Conservation (phyloP, 1,139 yeast species). For the Candida frijolesensis region DNA sequence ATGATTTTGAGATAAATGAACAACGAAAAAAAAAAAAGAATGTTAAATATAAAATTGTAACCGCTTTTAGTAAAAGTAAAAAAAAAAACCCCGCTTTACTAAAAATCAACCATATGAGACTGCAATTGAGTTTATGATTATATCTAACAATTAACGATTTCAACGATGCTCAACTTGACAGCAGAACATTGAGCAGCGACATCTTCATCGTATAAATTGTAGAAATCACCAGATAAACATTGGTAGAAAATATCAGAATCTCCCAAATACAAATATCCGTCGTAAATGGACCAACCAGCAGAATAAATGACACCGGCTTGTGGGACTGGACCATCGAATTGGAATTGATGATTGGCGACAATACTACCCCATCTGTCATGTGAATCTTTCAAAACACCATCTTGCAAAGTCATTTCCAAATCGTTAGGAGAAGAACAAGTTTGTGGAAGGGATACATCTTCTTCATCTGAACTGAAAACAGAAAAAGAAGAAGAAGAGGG, state of each 20-base stretch:
- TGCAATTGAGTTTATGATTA: not conserved
- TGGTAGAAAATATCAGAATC: slow-evolving; percentile 67
- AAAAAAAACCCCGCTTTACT: not conserved
- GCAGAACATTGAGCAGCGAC: slow-evolving; percentile 67
- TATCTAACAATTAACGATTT: slow-evolving; percentile 59
- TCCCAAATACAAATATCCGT: slow-evolving; percentile 74
- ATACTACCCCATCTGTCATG: slow-evolving; percentile 77
- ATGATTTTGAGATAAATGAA: not conserved
- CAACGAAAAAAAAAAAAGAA: not conserved
- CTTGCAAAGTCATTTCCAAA: slow-evolving; percentile 51
- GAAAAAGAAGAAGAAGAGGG: not conserved
- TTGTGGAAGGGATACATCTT: slow-evolving; percentile 6
- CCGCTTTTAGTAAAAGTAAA: too few relatives aligned
- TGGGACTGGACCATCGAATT: slow-evolving; percentile 89
- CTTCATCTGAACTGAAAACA: not conserved
- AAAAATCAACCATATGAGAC: not conserved
- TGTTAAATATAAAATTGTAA: too few relatives aligned
- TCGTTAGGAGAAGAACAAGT: slow-evolving; percentile 14
- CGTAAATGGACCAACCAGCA: slow-evolving; percentile 70
- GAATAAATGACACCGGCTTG: slow-evolving; percentile 89
- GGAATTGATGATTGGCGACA: slow-evolving; percentile 87
- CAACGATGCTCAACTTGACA: slow-evolving; percentile 65
- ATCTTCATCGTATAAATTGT: slow-evolving; percentile 76
- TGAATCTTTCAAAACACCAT: slow-evolving; percentile 58
- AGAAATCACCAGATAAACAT: slow-evolving; percentile 78